These are phyloP conservation scores for Pezicula radicicola DNA, from an alignment of 2,329 filamentous ascomycete genomes.

Conservation along the genomic window DNA sequence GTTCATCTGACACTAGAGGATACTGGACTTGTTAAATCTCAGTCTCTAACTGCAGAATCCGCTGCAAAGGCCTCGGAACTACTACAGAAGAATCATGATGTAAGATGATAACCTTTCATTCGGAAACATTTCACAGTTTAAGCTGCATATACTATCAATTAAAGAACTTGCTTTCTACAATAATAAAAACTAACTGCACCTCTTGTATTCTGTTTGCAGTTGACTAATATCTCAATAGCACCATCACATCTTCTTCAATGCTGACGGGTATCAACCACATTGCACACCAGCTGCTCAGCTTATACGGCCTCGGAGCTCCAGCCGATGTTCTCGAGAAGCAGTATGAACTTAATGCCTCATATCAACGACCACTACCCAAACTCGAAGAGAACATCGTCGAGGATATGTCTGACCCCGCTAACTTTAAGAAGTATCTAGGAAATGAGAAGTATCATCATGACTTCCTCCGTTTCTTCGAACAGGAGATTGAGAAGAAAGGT, in stretches of 20 bases:
- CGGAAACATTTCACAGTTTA: no score
- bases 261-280: constrained; percentile 78
- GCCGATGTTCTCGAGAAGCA: constrained; percentile 55
- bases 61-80: constrained; percentile 63
- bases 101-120: constrained; percentile 17
- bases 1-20: constrained; percentile 46
- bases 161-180: no score
- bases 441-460: constrained; percentile 65
- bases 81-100: constrained; percentile 72
- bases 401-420: constrained; percentile 43
- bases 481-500: constrained; percentile 63
- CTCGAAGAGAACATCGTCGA: constrained; percentile 47
- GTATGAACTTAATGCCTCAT: constrained; percentile 62
- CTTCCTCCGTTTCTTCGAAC: constrained; percentile 74
- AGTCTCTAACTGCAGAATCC: constrained; percentile 51
- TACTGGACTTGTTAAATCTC: constrained; percentile 45
- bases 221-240: constrained; percentile 37
- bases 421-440: constrained; percentile 59
- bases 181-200: no score
- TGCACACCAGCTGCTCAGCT: constrained; percentile 69
- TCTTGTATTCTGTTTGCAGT: background rate
- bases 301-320: constrained; percentile 72
- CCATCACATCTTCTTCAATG: constrained; percentile 81
- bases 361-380: constrained; percentile 57
- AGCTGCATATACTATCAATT: no score